Evolutionary conservation across 1,284 basidiomycete species (phyloP).

Genomic region (Ceratobasidium sp.): DNA sequence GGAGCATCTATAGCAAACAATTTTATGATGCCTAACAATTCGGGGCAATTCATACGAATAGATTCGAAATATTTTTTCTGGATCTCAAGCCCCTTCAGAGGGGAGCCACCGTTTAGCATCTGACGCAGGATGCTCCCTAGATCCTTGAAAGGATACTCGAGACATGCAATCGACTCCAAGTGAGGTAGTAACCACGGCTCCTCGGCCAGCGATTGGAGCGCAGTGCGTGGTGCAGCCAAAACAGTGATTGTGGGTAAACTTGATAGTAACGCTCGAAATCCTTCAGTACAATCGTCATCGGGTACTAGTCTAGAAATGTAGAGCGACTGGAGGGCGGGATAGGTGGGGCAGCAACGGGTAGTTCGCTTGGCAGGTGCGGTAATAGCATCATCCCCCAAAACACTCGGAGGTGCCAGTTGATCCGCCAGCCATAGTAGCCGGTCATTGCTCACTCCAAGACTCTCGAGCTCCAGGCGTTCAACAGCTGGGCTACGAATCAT

Average conservation of each 20-base stretch:
- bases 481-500: constrained; percentile 2
- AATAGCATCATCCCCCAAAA: too few species aligned
- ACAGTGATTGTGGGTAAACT: not conserved
- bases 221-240: not conserved
- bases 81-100: not conserved
- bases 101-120: not conserved
- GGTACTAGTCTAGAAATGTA: not conserved
- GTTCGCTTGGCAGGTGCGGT: not conserved
- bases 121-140: not conserved
- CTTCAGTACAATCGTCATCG: not conserved
- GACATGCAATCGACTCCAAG: not conserved
- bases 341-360: not conserved
- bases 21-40: not conserved
- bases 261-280: not conserved
- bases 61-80: not conserved
- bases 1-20: not conserved
- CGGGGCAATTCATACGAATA: not conserved
- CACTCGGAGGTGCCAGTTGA: not conserved
- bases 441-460: not conserved
- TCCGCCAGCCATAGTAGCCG: not conserved
- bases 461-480: not conserved
- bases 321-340: not conserved
- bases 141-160: not conserved
- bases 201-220: not conserved
- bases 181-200: not conserved